Conservation (phyloP, 2,329 filamentous ascomycete species). For the Raffaelea arxii region DNA sequence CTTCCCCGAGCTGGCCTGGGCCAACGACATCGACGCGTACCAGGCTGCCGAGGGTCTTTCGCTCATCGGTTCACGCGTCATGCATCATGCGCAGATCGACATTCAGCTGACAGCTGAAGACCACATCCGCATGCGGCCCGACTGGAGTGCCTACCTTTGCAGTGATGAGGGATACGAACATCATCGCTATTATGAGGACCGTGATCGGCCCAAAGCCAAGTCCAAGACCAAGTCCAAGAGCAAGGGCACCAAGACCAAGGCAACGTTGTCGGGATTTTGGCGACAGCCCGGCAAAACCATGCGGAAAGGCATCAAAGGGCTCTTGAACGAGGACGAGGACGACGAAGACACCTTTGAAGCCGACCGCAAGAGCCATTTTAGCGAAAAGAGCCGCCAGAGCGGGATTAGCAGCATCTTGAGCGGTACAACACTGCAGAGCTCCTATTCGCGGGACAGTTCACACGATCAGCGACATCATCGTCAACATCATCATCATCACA, state of each 20-base stretch:
- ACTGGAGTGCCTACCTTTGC: neutral
- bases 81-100: neutral
- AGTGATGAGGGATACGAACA: neutral
- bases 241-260: neutral
- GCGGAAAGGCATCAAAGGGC: neutral
- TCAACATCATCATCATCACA: constrained; percentile 2
- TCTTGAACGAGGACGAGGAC: neutral
- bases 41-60: constrained; percentile 9
- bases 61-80: constrained; percentile 7
- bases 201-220: neutral
- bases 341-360: neutral
- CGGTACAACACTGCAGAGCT: neutral
- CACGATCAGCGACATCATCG: neutral
- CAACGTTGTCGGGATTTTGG: neutral
- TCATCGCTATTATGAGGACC: neutral
- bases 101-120: constrained; percentile 8
- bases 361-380: neutral
- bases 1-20: constrained; percentile 13
- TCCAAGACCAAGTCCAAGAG: neutral
- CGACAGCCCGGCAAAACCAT: neutral
- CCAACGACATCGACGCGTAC: constrained; percentile 9
- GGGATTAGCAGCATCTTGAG: neutral
- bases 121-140: constrained; percentile 13
- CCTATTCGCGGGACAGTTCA: neutral
- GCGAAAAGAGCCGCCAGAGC: neutral